Conservation (phyloP, 2,329 filamentous ascomycete species). For the Neofusicoccum parvum region DNA sequence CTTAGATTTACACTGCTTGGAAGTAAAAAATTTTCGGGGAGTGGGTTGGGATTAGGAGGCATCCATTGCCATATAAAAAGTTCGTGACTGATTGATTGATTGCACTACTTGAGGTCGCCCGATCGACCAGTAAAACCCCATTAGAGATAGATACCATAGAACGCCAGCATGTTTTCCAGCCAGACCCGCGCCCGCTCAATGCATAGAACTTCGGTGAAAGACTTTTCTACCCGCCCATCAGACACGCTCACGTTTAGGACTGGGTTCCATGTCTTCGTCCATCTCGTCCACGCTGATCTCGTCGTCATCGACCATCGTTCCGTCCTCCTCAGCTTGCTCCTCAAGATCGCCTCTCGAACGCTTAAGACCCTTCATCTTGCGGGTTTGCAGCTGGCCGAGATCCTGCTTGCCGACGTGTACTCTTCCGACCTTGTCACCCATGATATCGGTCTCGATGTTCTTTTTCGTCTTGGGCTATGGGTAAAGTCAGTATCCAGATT, state of each 20-base stretch:
- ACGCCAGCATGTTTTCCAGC: constrained; percentile 20
- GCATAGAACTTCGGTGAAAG: constrained; percentile 16
- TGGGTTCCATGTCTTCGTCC: constrained; percentile 24
- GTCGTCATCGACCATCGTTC: constrained; percentile 39
- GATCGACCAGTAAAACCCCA: not conserved
- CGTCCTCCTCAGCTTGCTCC: constrained; percentile 44
- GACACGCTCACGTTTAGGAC: constrained; percentile 20
- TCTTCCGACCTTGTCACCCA: constrained; percentile 95
- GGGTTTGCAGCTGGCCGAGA: constrained; percentile 81
- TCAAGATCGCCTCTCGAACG: constrained; percentile 67
- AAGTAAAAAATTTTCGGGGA: not conserved
- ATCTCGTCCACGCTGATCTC: constrained; percentile 30
- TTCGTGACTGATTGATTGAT: constrained; percentile 8
- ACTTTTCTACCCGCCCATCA: constrained; percentile 11
- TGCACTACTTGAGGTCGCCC: constrained; percentile 9
- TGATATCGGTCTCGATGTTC: constrained; percentile 87
- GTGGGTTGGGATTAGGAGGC: no score
- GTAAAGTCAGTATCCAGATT: constrained; percentile 22
- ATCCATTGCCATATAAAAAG: not conserved
- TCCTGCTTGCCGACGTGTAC: constrained; percentile 92
- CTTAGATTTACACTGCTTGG: not conserved
- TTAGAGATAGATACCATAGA: constrained; percentile 22
- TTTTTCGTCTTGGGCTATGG: constrained; percentile 74
- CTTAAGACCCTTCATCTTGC: constrained; percentile 99
- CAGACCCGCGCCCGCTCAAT: constrained; percentile 21